Conservation (phyloP, 352 stramenopile species). For the Phytopythium aichiense region DNA sequence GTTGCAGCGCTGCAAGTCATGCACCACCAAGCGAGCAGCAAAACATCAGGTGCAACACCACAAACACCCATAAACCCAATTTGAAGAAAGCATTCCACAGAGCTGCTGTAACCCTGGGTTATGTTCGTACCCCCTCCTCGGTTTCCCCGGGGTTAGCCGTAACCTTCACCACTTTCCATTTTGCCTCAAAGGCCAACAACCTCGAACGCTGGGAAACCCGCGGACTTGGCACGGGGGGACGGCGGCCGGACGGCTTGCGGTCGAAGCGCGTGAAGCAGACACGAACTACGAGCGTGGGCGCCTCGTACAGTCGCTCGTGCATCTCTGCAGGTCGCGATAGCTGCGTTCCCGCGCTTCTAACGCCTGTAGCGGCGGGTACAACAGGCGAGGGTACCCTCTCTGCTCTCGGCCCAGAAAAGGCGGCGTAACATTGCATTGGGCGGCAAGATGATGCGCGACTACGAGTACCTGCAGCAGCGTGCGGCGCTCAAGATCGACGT, state of each 20-base stretch:
- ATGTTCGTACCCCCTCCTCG: no score
- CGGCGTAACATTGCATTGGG: background rate
- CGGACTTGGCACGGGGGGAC: no score
- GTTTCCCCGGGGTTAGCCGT: background rate
- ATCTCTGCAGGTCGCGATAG: background rate
- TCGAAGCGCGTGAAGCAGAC: background rate
- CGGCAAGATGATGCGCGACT: conserved; percentile 70
- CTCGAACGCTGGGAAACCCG: no score
- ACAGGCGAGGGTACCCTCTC: background rate
- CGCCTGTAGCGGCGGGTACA: background rate
- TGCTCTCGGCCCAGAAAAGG: background rate
- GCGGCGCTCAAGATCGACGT: conserved; percentile 74
- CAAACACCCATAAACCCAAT: no score
- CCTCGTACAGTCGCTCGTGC: background rate
- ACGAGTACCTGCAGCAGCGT: conserved; percentile 84
- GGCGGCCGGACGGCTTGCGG: no score
- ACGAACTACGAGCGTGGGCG: background rate
- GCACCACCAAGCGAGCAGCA: no score
- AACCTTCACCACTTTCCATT: background rate
- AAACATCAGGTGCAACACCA: no score
- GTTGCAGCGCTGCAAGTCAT: no score
- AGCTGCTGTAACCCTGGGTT: background rate
- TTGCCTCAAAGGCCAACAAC: background rate
- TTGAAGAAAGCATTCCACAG: no score
- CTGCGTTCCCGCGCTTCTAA: background rate